These are phyloP conservation scores for Fusarium armeniacum DNA, from an alignment of 2,329 filamentous ascomycete genomes.

Conservation along the genomic window DNA sequence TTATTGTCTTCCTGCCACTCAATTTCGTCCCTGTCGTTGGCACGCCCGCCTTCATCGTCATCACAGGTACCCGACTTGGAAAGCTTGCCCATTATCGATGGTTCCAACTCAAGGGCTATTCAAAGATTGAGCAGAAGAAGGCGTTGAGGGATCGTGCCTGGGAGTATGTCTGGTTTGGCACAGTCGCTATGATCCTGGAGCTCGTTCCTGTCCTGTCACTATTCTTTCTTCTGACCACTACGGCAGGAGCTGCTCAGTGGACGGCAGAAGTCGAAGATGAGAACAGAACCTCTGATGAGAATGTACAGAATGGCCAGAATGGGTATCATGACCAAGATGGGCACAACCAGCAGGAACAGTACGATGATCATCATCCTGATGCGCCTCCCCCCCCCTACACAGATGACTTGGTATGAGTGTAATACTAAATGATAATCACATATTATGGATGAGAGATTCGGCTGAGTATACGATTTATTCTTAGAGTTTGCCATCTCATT, in stretches of 20 bases:
- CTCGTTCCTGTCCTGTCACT: constrained; percentile 93
- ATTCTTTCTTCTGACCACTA: constrained; percentile 91
- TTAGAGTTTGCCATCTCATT: background rate
- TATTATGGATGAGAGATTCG: constrained; percentile 1
- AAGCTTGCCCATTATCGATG: constrained; percentile 93
- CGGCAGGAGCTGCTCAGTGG: constrained; percentile 89
- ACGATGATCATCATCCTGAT: constrained; percentile 40
- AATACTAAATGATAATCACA: background rate
- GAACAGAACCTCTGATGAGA: constrained; percentile 47
- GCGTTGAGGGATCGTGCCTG: constrained; percentile 77
- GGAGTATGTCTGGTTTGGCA: constrained; percentile 96
- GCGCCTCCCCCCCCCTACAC: constrained; percentile 51
- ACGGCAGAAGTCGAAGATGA: constrained; percentile 80
- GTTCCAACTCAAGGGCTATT: constrained; percentile 82
- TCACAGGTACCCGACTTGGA: constrained; percentile 89
- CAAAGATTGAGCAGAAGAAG: constrained; percentile 78
- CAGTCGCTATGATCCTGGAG: constrained; percentile 84
- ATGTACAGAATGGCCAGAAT: constrained; percentile 24
- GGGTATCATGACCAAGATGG: constrained; percentile 14
- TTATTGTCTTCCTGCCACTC: constrained; percentile 82
- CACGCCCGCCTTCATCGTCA: constrained; percentile 85
- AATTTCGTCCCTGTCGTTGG: constrained; percentile 90
- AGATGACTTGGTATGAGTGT: constrained; percentile 45
- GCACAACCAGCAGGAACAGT: constrained; percentile 13
- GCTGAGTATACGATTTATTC: background rate